phyloP scores from a whole-genome alignment of 202 grass and related monocot species.

The Panicum virgatum region DNA sequence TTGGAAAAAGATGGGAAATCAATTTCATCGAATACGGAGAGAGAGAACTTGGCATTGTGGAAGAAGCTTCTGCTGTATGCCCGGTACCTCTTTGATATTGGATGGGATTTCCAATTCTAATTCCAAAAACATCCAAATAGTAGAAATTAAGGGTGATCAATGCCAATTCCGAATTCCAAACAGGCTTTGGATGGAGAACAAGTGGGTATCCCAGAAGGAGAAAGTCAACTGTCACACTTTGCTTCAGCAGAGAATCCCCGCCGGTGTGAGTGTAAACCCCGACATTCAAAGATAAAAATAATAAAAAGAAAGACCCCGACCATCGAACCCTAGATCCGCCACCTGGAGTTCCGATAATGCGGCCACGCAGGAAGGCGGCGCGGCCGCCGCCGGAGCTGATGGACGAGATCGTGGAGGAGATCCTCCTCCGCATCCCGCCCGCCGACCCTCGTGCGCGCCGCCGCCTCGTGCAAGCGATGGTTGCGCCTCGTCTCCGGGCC shows the following conservation, averaged over 20 bases:
- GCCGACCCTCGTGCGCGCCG: background rate
- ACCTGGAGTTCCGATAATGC: no score
- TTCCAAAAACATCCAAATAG: background rate
- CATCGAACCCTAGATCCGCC: background rate
- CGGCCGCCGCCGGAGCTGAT: background rate
- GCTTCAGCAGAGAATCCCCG: no score
- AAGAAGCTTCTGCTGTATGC: background rate
- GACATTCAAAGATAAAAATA: no score
- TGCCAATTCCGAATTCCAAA: no score
- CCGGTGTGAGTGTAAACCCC: no score
- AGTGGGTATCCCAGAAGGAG: no score
- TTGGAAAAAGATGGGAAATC: no score
- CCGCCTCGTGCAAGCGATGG: background rate
- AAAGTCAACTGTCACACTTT: no score
- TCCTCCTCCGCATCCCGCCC: background rate
- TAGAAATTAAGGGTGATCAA: no score
- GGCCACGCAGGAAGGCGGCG: background rate
- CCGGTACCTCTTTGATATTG: background rate
- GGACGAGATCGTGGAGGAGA: background rate
- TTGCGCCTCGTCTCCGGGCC: background rate
- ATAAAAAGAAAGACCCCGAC: background rate
- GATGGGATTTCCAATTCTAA: background rate
- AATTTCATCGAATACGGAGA: background rate
- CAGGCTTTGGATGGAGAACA: no score
- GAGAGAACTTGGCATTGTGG: background rate